These are phyloP conservation scores for Balansia obtecta DNA, from an alignment of 2,329 filamentous ascomycete genomes.

Conservation along the genomic window DNA sequence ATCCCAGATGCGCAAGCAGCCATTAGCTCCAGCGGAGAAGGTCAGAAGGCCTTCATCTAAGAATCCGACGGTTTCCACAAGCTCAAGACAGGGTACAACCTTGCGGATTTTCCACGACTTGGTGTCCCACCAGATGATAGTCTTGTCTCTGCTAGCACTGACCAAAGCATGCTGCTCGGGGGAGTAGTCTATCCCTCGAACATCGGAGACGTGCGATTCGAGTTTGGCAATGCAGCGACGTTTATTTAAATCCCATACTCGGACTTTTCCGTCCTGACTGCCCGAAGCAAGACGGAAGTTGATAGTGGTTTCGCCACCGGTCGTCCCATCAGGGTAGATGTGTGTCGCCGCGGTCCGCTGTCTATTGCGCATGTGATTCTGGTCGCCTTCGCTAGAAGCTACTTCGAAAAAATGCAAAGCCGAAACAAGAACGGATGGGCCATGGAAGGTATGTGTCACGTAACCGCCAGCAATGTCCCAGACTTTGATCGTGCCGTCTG, in stretches of 20 bases:
- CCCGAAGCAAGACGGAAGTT: constrained; percentile 77
- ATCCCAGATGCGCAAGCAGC: constrained; percentile 73
- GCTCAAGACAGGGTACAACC: constrained; percentile 74
- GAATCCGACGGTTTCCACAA: constrained; percentile 76
- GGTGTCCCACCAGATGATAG: constrained; percentile 82
- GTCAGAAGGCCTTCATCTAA: constrained; percentile 57
- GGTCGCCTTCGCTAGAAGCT: constrained; percentile 28
- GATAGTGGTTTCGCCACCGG: constrained; percentile 31
- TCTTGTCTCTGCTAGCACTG: constrained; percentile 85
- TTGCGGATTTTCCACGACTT: constrained; percentile 71
- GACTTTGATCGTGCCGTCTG: constrained; percentile 88
- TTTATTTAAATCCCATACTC: constrained; percentile 85
- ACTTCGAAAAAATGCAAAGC: constrained; percentile 86
- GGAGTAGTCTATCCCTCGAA: constrained; percentile 78
- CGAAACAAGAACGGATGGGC: constrained; percentile 82
- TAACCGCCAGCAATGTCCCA: constrained; percentile 91
- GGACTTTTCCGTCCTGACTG: constrained; percentile 84
- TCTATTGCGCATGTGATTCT: constrained; percentile 14
- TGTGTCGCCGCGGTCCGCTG: constrained; percentile 20
- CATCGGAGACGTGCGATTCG: constrained; percentile 89
- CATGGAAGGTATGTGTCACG: constrained; percentile 89
- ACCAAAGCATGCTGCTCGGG: constrained; percentile 61
- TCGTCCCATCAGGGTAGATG: constrained; percentile 26
- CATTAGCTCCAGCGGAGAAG: constrained; percentile 77
- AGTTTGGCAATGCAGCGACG: constrained; percentile 63